Percentiles rank a stretch among this genome's conserved stretches.
These are phyloP conservation scores for Jamesozyma jinghongensis DNA, from an alignment of 805 yeast species.

Conservation along the genomic window DNA sequence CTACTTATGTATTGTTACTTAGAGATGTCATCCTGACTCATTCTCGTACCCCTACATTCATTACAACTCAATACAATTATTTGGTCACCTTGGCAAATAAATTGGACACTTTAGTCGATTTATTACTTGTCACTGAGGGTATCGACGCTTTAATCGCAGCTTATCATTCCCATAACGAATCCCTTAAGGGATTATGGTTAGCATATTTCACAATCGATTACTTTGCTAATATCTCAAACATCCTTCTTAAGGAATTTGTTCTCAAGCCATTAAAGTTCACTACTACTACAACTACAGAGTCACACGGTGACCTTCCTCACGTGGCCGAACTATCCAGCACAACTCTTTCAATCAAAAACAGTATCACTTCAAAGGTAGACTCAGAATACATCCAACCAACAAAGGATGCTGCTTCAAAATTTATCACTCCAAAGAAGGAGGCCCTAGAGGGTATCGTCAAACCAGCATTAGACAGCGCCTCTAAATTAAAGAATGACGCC, in stretches of 20 bases:
- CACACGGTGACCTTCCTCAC: conserved; percentile 15
- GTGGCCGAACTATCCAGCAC: conserved; percentile 23
- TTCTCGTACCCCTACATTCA: neutral
- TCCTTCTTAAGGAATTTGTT: conserved; percentile 20
- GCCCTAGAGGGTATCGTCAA: conserved; percentile 3
- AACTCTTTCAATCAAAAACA: conserved; percentile 21
- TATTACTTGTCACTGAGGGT: conserved; percentile 26
- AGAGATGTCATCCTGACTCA: neutral
- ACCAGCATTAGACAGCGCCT: conserved; percentile 17
- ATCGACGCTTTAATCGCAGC: conserved; percentile 18
- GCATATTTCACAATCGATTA: conserved; percentile 24
- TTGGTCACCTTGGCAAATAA: conserved; percentile 1
- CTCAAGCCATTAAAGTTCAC: conserved; percentile 22
- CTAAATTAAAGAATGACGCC: conserved; percentile 5
- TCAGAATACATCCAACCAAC: conserved; percentile 19
- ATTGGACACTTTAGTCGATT: conserved; percentile 21
- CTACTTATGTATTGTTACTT: neutral
- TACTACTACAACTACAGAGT: conserved; percentile 1
- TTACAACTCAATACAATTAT: neutral
- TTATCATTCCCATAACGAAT: conserved; percentile 12
- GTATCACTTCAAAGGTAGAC: conserved; percentile 18
- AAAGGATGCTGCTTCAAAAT: conserved; percentile 17
- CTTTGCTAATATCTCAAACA: conserved; percentile 25
- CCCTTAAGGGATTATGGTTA: conserved; percentile 23
- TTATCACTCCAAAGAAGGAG: conserved; percentile 15